These are phyloP conservation scores for Phytophthora sojae DNA, from an alignment of 352 stramenopile species.

Conservation along the genomic window DNA sequence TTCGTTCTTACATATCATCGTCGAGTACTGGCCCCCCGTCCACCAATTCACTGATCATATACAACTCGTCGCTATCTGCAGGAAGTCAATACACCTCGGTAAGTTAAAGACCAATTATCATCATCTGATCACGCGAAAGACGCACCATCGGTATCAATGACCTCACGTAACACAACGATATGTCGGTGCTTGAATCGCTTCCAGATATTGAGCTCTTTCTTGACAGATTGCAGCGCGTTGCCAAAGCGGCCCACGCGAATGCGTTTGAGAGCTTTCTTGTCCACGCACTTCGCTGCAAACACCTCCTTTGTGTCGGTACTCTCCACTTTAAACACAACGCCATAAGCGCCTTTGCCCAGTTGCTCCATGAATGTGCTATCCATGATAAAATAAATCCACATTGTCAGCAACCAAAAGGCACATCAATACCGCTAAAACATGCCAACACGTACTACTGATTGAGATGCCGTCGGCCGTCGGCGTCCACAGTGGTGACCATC, in stretches of 20 bases:
- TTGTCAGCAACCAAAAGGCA: background rate
- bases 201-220: conserved; percentile 97
- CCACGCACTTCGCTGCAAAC: conserved; percentile 78
- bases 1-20: conserved; percentile 53
- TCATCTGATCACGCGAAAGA: background rate
- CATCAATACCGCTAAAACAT: too few relatives aligned
- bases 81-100: background rate
- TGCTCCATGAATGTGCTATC: conserved; percentile 76
- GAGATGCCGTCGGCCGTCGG: conserved; percentile 60
- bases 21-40: conserved; percentile 77
- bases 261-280: conserved; percentile 82
- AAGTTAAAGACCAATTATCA: background rate
- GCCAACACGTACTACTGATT: conserved; percentile 74
- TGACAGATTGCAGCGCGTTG: conserved; percentile 79
- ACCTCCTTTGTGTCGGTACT: conserved; percentile 74
- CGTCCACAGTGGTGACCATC: conserved; percentile 58
- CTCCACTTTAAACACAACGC: conserved; percentile 72
- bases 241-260: conserved; percentile 74
- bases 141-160: conserved; percentile 94
- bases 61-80: conserved; percentile 79
- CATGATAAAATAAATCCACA: conserved; percentile 1
- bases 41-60: conserved; percentile 87
- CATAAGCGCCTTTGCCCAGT: conserved; percentile 78
- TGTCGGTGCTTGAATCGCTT: conserved; percentile 97
- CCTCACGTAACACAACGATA: conserved; percentile 93